These are phyloP conservation scores for Alternaria infectoria DNA, from an alignment of 2,329 filamentous ascomycete genomes.

Conservation along the genomic window DNA sequence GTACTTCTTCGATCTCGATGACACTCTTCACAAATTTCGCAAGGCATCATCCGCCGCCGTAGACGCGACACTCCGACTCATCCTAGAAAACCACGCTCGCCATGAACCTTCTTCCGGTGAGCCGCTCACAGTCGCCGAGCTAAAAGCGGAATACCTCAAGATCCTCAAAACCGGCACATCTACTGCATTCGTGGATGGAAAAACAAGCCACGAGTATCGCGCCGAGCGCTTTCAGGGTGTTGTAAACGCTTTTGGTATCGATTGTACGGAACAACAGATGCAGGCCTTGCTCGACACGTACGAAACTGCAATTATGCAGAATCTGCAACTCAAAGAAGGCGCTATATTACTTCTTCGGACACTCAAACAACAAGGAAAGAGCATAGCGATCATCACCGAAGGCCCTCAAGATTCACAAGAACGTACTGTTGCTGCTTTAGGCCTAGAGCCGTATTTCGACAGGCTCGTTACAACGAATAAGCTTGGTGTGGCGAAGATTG, in stretches of 20 bases:
- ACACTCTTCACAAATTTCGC: constrained; percentile 58
- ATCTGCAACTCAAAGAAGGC: neutral
- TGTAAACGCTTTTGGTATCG: neutral
- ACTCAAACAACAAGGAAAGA: constrained; percentile 37
- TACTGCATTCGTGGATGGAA: constrained; percentile 54
- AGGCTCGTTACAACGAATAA: constrained; percentile 45
- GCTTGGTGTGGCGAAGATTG: constrained; percentile 38
- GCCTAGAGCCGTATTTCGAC: constrained; percentile 36
- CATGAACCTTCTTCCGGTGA: neutral
- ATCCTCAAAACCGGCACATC: constrained; percentile 48
- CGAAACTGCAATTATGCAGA: neutral
- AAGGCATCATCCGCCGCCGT: constrained; percentile 49
- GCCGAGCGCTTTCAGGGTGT: constrained; percentile 45
- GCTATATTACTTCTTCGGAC: neutral
- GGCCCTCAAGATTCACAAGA: constrained; percentile 57
- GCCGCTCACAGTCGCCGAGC: neutral
- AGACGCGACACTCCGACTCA: constrained; percentile 36
- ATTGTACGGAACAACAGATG: neutral
- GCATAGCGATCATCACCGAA: constrained; percentile 55
- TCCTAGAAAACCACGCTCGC: constrained; percentile 22
- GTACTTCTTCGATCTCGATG: constrained; percentile 58
- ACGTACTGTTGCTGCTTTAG: constrained; percentile 50
- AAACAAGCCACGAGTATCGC: constrained; percentile 53
- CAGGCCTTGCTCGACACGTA: neutral
- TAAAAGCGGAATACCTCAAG: constrained; percentile 39